A percentile compares a stretch with the other conserved stretches of the same genome.
Evolutionary conservation across 2,329 filamentous ascomycete genomes (phyloP).

Genomic region (Hirsutella rhossiliensis): DNA sequence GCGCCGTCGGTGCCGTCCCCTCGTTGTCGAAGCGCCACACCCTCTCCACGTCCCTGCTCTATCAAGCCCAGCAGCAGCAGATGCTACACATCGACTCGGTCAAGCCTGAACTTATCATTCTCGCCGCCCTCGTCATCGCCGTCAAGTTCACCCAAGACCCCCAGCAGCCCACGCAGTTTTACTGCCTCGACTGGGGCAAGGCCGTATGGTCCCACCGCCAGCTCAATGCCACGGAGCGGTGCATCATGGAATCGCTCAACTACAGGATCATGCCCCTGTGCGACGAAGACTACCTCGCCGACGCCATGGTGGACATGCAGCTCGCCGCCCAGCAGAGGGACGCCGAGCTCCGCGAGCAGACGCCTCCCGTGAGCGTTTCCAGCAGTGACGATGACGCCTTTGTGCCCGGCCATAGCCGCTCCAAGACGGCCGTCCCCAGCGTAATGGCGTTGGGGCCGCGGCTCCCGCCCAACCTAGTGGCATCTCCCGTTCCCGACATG

Average conservation of each 20-base stretch:
- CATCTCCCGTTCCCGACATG: too few species aligned
- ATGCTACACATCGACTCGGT: constrained; percentile 51
- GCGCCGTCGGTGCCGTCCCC: constrained; percentile 8
- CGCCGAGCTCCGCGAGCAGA: constrained; percentile 14
- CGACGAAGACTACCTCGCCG: constrained; percentile 41
- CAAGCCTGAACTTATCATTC: constrained; percentile 48
- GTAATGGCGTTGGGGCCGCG: neutral
- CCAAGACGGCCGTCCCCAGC: constrained; percentile 19
- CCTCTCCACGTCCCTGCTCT: constrained; percentile 24
- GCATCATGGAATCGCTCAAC: constrained; percentile 50
- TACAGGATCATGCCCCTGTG: constrained; percentile 52
- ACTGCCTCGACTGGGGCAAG: constrained; percentile 40
- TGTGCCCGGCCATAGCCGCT: constrained; percentile 20
- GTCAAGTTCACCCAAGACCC: constrained; percentile 53
- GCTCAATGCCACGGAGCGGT: constrained; percentile 51
- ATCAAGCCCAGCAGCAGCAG: constrained; percentile 29
- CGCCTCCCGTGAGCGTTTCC: constrained; percentile 16
- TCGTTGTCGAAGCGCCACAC: constrained; percentile 32
- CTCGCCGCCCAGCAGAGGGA: constrained; percentile 32
- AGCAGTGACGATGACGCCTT: constrained; percentile 15
- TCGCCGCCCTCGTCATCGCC: constrained; percentile 52
- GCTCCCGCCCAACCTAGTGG: too few species aligned
- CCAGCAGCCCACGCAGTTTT: constrained; percentile 40
- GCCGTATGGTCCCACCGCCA: constrained; percentile 47
- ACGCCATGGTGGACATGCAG: constrained; percentile 52